Evolutionary conservation across 345 rosid genomes (phyloP).

Genomic region (Syzygium oleosum): DNA sequence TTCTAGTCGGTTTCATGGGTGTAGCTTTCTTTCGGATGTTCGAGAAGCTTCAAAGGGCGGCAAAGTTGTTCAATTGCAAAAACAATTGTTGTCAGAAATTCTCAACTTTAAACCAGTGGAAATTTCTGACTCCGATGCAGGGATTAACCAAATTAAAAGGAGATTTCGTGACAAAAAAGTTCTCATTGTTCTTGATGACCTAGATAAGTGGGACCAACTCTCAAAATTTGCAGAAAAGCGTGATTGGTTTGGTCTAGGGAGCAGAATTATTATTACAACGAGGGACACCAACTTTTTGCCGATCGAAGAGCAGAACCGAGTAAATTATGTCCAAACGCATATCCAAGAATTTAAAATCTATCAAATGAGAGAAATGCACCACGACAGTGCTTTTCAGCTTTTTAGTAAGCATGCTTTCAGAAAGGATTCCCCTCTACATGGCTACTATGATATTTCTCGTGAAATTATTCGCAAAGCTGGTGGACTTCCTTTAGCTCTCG

Average conservation of each 20-base stretch:
- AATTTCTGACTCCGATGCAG: background rate
- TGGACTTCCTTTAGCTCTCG: background rate
- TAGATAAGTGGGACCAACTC: background rate
- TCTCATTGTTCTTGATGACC: background rate
- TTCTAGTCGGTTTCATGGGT: background rate
- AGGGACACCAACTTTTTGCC: background rate
- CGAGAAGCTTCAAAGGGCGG: background rate
- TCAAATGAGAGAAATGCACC: background rate
- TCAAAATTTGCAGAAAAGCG: background rate
- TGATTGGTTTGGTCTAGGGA: too few species aligned
- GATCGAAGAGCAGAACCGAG: background rate
- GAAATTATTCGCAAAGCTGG: background rate
- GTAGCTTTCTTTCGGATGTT: background rate
- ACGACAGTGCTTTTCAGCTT: background rate
- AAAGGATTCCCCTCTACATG: background rate
- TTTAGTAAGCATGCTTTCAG: background rate
- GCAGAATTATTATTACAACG: background rate
- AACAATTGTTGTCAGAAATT: background rate
- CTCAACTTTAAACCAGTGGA: background rate
- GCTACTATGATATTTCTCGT: background rate
- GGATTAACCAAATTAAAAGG: background rate
- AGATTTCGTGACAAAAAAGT: background rate
- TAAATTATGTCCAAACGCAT: background rate
- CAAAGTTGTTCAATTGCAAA: background rate
- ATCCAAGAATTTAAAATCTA: background rate